phyloP scores from a whole-genome alignment of 2,329 filamentous ascomycete genomes.

The Colletotrichum sp. region DNA sequence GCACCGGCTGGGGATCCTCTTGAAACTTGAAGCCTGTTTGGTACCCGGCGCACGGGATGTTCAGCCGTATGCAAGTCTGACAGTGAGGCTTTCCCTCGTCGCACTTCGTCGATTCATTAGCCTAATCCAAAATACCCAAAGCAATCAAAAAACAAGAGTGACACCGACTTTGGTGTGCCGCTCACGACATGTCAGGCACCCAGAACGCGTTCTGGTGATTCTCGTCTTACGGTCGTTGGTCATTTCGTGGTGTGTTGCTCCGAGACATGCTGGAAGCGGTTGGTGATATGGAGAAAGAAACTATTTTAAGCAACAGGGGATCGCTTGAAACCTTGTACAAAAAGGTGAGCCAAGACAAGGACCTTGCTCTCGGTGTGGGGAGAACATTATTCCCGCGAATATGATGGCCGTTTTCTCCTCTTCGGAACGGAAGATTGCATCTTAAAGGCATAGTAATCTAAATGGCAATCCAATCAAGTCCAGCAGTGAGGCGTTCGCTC shows the following conservation, averaged over 20 bases:
- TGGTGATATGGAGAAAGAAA: neutral
- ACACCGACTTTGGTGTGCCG: neutral
- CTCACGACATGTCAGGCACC: neutral
- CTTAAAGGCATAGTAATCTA: accelerated
- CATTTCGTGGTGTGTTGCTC: neutral
- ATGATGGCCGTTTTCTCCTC: accelerated
- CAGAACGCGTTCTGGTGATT: neutral
- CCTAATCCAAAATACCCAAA: neutral
- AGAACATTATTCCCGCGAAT: neutral
- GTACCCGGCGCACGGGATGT: neutral
- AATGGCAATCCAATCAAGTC: accelerated
- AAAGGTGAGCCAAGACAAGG: neutral
- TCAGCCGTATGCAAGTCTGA: neutral
- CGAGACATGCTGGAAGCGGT: neutral
- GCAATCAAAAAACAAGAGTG: neutral
- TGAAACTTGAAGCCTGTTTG: neutral
- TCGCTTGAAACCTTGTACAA: neutral
- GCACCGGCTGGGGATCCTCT: neutral
- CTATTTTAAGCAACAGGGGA: neutral
- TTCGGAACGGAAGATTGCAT: neutral
- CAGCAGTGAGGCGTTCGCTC: accelerated
- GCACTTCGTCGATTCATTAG: neutral
- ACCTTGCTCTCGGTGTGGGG: neutral
- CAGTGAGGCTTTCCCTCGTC: neutral
- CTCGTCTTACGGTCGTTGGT: neutral